Percentiles rank a stretch among this genome's conserved stretches.
Evolutionary conservation across 371 early-diverging fungal genomes (phyloP).

Genomic region (Apophysomyces sp.): DNA sequence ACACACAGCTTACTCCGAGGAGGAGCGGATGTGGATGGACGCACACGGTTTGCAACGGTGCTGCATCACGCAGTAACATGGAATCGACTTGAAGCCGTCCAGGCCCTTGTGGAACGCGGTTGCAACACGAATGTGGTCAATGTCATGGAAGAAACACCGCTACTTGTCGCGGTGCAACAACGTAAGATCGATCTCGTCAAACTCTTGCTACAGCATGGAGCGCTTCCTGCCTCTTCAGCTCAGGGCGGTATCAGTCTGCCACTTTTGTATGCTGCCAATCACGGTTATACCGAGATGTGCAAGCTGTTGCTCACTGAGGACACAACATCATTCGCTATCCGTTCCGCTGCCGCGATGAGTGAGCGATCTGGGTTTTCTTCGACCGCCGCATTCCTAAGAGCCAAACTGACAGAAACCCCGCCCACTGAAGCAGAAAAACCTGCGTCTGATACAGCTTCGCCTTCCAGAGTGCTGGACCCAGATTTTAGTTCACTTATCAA

Average conservation of each 20-base stretch:
- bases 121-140: slow-evolving; percentile 38
- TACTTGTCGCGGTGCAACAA: slow-evolving; percentile 48
- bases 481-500: slow-evolving; percentile 35
- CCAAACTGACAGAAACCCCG: slow-evolving; percentile 2
- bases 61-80: slow-evolving; percentile 48
- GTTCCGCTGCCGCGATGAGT: slow-evolving; percentile 31
- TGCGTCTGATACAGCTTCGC: neutral
- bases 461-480: slow-evolving; percentile 6
- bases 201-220: slow-evolving; percentile 35
- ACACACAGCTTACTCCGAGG: slow-evolving; percentile 22
- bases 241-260: slow-evolving; percentile 26
- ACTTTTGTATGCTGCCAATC: slow-evolving; percentile 48
- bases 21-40: slow-evolving; percentile 39
- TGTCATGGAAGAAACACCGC: slow-evolving; percentile 42
- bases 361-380: slow-evolving; percentile 13
- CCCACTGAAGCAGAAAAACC: neutral
- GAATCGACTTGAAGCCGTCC: slow-evolving; percentile 43
- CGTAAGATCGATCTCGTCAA: slow-evolving; percentile 46
- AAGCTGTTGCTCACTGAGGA: slow-evolving; percentile 25
- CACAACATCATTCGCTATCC: slow-evolving; percentile 32
- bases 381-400: slow-evolving; percentile 22
- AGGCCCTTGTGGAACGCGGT: slow-evolving; percentile 26
- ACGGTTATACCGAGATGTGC: slow-evolving; percentile 50
- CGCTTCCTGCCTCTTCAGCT: slow-evolving; percentile 28
- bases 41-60: slow-evolving; percentile 29